Evolutionary conservation across 805 yeast species (phyloP), one percentile per base, ranked within the genome.

Genomic region (Zygosaccharomyces siamensis): DNA sequence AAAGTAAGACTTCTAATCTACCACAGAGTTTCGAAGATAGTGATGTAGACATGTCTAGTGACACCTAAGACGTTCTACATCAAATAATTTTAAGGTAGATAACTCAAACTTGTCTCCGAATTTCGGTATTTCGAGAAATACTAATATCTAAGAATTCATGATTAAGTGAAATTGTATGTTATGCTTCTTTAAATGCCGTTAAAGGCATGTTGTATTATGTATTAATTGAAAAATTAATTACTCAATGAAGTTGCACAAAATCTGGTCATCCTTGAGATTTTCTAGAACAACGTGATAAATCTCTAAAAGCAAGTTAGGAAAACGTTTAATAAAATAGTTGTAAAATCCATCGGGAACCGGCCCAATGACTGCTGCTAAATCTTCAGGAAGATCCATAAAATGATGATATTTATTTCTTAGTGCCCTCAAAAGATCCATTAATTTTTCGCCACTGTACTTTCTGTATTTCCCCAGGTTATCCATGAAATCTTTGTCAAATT

Each of bases 351-450:
- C 80, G 0, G 97, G 97, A 24, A 89, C 68, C 0, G 92, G 84
- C 16, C 88, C 84, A 79, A 93, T 84, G 43, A 78, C 74, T 12
- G 62, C 63, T 45, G 79, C 81, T 49, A 93, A 73, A 11, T 72
- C 77, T 7, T 69, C 74, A 1, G 97, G 96, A 62, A 90, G 70
- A 64, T 93, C 99, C 68, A 89, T 89, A 66, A 78, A 92, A 66
- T 93, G 99, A 66, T 93, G 98, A 61, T 88, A 84, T 66, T 93
- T 93, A 70, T 93, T 93, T 59, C 99, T 76, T 57, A 93, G 67
- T 0, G 97, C 97, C 50, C 99, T 73, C 50, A 93, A 68, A 45
- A 93, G 69, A 64, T 93, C 99, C 82, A 89, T 80, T 40, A 93
- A 68, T 58, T 82, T 86, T 49, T 77, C 80, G 0, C 85, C 78